A percentile compares a stretch with the other conserved stretches of the same genome.
Evolutionary conservation across 2,329 filamentous ascomycete genomes (phyloP).

Genomic region (Fusarium torulosum): DNA sequence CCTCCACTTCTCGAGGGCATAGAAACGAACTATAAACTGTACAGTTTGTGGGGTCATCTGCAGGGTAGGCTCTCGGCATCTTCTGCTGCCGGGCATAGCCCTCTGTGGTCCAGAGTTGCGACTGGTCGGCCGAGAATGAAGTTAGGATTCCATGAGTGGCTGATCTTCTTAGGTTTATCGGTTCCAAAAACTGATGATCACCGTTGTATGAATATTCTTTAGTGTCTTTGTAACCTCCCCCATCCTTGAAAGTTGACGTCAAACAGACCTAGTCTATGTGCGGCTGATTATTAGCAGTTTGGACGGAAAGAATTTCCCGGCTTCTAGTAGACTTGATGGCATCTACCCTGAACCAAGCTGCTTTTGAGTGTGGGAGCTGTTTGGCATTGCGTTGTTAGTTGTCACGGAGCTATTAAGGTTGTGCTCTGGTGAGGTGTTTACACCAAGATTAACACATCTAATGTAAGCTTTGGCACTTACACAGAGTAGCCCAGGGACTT

Average conservation of each 20-base stretch:
- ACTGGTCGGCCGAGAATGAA: background rate
- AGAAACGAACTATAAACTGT: background rate
- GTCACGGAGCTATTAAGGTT: too few species aligned
- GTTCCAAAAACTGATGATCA: background rate
- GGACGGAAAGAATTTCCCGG: background rate
- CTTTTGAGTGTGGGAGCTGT: background rate
- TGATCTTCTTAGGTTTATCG: background rate
- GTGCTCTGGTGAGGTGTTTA: too few species aligned
- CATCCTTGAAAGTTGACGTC: constrained; percentile 2
- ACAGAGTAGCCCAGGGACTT: background rate
- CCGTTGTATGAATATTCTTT: background rate
- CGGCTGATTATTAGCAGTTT: constrained; percentile 4
- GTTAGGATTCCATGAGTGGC: background rate
- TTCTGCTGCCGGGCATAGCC: constrained; percentile 7
- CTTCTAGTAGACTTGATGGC: background rate
- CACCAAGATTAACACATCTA: too few species aligned
- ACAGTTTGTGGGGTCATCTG: constrained; percentile 5
- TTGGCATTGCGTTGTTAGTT: too few species aligned
- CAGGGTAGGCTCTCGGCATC: constrained; percentile 11
- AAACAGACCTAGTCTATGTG: constrained; percentile 12
- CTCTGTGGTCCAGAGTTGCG: background rate
- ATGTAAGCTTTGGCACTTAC: background rate
- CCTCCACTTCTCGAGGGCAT: background rate
- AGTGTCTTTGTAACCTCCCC: background rate
- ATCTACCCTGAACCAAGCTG: constrained; percentile 5